Base-by-base conservation (phyloP, 805 yeast species). In the Candida tammaniensis region DNA sequence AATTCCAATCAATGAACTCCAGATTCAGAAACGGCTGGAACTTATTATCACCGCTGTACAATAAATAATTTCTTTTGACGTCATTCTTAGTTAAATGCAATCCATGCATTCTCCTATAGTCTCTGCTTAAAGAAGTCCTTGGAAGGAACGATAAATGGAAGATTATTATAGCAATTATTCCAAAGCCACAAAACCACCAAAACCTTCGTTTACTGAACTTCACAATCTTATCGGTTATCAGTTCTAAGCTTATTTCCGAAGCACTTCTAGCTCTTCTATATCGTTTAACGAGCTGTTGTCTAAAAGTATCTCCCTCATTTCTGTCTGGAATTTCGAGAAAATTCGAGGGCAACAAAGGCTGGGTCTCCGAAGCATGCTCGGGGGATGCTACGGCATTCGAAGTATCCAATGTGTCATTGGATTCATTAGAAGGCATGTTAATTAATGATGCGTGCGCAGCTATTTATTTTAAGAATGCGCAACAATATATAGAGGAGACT, bases 61-160 rank as follows among this genome's bases (percentile, higher is more conserved):
- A 61, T 31, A 85, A 51, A 44, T 72, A 80, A 13, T 76, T 55
- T 21, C 96, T 66, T 45, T 83, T 79, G 19, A 83, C 70, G 43
- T 88, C 96, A 7, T 78, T 71, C 36, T 70, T 71, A 2, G 95
- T 80, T 31, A 86, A 52, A 34, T 65, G 72, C 22, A 78, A 70
- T 20, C 81, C 79, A 57, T 86, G 86, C 44, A 86, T 55, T 31
- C 96, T 62, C 47, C 91, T 72, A 48, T 84, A 76, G 56, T 89
- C 96, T 44, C 95, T 64, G 31, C 83, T 77, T 13, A 86, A 62
- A 2, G 95, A 85, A 1, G 97, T 86, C 38, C 96, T 59, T 2
- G 96, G 96, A 11, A 87, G 64, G 53, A 88, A 88, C 0, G 82
- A 76, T 31, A 86, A 63, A 25, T 84, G 76, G 51, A 84, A 78